Conservation (phyloP, 1,284 basidiomycete species). For the Cryptococcus deneoformans region DNA sequence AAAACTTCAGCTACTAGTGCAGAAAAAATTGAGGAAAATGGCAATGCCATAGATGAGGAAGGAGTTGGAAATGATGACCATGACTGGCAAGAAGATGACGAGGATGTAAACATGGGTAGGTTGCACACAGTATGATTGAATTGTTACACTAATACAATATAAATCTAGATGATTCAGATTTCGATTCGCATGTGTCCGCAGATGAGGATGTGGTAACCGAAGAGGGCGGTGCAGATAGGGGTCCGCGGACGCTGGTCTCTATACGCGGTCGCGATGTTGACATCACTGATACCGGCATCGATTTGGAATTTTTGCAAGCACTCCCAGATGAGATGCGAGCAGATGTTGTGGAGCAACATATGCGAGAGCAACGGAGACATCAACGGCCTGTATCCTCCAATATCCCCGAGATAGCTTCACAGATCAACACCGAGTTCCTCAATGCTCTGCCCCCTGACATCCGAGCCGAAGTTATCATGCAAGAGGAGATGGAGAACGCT, state of each 20-base stretch:
- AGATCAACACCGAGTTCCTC: conserved; percentile 92
- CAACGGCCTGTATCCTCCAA: conserved; percentile 67
- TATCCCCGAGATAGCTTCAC: conserved; percentile 60
- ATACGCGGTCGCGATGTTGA: conserved; percentile 94
- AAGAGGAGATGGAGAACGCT: conserved; percentile 79
- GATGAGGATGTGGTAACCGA: neutral
- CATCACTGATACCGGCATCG: conserved; percentile 98
- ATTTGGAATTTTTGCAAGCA: conserved; percentile 96
- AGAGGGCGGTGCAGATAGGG: neutral
- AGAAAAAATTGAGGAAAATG: no score
- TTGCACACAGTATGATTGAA: neutral
- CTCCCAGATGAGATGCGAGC: conserved; percentile 98
- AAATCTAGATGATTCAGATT: neutral
- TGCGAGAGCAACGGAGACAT: conserved; percentile 62
- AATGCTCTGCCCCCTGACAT: conserved; percentile 95
- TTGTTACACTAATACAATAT: neutral
- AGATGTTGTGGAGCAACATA: conserved; percentile 96
- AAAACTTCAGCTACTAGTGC: no score
- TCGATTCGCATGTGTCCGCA: conserved; percentile 3
- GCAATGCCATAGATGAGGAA: no score
- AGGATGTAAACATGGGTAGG: conserved; percentile 71
- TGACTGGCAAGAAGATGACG: conserved; percentile 44
- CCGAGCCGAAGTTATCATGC: conserved; percentile 93
- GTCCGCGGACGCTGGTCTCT: conserved; percentile 70
- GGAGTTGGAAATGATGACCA: conserved; percentile 46